These are phyloP conservation scores for Amyloporia xantha DNA, from an alignment of 768 basidiomycete species.

Conservation along the genomic window DNA sequence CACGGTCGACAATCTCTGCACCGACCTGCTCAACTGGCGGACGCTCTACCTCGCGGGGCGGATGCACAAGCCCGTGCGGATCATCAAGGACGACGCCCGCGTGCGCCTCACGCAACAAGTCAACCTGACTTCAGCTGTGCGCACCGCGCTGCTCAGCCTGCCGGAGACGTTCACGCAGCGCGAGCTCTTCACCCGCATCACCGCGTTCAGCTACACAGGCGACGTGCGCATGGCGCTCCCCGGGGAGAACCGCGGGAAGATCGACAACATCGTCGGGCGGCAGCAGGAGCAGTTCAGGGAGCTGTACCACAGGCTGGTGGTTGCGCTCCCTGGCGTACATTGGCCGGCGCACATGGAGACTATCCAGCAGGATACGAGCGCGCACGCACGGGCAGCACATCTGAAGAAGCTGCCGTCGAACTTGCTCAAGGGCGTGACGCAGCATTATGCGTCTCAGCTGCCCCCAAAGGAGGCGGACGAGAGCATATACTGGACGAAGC, in stretches of 20 bases:
- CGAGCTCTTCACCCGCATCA: constrained; percentile 79
- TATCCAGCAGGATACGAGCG: constrained; percentile 70
- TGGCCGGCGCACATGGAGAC: constrained; percentile 47
- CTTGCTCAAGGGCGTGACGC: constrained; percentile 51
- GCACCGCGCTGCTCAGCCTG: constrained; percentile 83
- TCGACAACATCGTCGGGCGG: constrained; percentile 84
- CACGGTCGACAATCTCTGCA: constrained; percentile 81
- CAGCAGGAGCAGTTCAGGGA: constrained; percentile 82
- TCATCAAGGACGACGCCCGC: constrained; percentile 88
- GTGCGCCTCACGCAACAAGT: constrained; percentile 90
- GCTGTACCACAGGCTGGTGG: constrained; percentile 75
- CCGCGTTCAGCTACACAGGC: constrained; percentile 79
- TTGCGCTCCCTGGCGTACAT: constrained; percentile 73
- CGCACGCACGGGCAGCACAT: constrained; percentile 65
- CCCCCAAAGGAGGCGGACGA: constrained; percentile 55
- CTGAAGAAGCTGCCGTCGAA: constrained; percentile 72
- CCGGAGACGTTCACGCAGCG: constrained; percentile 77
- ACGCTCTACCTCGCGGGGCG: constrained; percentile 91
- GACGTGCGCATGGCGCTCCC: constrained; percentile 94
- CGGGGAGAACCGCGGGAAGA: constrained; percentile 90
- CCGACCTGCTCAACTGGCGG: constrained; percentile 89
- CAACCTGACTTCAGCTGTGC: constrained; percentile 86
- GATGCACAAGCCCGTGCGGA: constrained; percentile 95
- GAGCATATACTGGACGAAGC: constrained; percentile 63
- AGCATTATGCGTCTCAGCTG: constrained; percentile 37